These are phyloP conservation scores for Moricandia arvensis DNA, from an alignment of 345 rosid genomes.

Conservation along the genomic window DNA sequence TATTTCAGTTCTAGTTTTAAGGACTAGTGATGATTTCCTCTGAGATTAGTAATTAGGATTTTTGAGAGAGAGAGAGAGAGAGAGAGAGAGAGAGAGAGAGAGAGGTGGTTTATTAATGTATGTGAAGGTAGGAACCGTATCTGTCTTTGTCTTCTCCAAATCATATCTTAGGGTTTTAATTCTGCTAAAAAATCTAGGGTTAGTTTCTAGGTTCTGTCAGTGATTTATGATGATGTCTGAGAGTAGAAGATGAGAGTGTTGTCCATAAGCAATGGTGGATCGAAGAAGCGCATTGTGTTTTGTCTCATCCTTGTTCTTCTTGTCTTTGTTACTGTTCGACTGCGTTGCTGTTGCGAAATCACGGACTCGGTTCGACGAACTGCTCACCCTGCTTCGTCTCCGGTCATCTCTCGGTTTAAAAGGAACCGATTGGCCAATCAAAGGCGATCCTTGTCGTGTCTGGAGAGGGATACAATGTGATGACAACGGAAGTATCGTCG, in stretches of 20 bases:
- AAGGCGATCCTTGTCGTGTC: constrained; percentile 66
- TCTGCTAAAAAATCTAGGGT: constrained; percentile 29
- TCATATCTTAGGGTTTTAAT: constrained; percentile 24
- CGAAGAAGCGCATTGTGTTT: constrained; percentile 40
- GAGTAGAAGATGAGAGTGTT: constrained; percentile 39
- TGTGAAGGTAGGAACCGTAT: constrained; percentile 44
- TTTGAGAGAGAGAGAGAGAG: constrained; percentile 24
- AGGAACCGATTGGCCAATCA: constrained; percentile 87
- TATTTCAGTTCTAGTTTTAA: constrained; percentile 17
- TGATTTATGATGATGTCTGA: not conserved
- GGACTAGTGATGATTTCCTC: constrained; percentile 20
- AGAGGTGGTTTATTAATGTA: constrained; percentile 38
- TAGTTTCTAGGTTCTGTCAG: not conserved
- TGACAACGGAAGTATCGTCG: constrained; percentile 57
- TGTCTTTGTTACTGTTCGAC: constrained; percentile 41
- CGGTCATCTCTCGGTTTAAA: constrained; percentile 89
- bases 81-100: constrained; percentile 14
- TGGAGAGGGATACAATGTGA: constrained; percentile 77
- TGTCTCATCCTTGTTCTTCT: constrained; percentile 36
- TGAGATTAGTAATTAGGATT: constrained; percentile 39
- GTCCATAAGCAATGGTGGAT: constrained; percentile 64
- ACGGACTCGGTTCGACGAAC: constrained; percentile 47
- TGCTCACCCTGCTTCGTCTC: constrained; percentile 63
- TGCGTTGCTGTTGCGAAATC: constrained; percentile 51
- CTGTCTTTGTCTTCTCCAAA: constrained; percentile 28